A percentile compares a stretch with the other conserved stretches of the same genome.
Conservation (phyloP, 2,329 filamentous ascomycete species). For the Hypoxylon sp. region DNA sequence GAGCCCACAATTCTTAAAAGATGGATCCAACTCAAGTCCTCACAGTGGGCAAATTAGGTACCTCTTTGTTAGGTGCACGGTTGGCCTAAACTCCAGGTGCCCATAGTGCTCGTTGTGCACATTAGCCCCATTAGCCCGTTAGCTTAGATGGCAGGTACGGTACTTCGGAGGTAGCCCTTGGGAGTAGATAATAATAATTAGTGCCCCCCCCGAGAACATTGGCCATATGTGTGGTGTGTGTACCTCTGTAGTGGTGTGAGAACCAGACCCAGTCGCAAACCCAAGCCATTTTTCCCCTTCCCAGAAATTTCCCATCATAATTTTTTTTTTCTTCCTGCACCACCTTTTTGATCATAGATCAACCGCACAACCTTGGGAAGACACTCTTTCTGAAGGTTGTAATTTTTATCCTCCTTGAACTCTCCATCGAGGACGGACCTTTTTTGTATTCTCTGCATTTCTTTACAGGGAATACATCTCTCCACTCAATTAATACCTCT, state of each 20-base stretch:
- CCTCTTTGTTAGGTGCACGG: not conserved
- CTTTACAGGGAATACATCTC: conserved; percentile 50
- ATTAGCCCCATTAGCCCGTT: not conserved
- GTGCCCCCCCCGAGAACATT: conserved; percentile 14
- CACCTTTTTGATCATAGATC: conserved; percentile 52
- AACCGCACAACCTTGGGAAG: conserved; percentile 51
- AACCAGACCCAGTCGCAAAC: conserved; percentile 39
- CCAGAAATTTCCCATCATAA: conserved; percentile 52
- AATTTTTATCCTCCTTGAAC: conserved; percentile 45
- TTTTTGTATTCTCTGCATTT: conserved; percentile 52
- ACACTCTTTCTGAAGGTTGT: conserved; percentile 50
- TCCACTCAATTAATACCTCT: conserved; percentile 47
- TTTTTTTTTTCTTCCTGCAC: conserved; percentile 51
- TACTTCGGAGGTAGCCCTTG: conserved; percentile 6
- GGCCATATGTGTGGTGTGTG: conserved; percentile 13
- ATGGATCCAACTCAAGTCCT: conserved; percentile 11
- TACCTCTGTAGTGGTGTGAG: conserved; percentile 11
- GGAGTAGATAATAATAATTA: conserved; percentile 13
- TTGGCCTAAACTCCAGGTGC: conserved; percentile 21
- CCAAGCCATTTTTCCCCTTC: conserved; percentile 48
- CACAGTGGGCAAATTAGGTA: not conserved
- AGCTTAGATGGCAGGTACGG: conserved; percentile 19
- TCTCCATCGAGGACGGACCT: conserved; percentile 48
- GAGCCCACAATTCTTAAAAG: conserved; percentile 30
- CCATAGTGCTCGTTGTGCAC: conserved; percentile 2